Percentiles rank a stretch among this genome's conserved stretches.
Conservation (phyloP, 805 yeast species). For the Priceomyces haplophilus region DNA sequence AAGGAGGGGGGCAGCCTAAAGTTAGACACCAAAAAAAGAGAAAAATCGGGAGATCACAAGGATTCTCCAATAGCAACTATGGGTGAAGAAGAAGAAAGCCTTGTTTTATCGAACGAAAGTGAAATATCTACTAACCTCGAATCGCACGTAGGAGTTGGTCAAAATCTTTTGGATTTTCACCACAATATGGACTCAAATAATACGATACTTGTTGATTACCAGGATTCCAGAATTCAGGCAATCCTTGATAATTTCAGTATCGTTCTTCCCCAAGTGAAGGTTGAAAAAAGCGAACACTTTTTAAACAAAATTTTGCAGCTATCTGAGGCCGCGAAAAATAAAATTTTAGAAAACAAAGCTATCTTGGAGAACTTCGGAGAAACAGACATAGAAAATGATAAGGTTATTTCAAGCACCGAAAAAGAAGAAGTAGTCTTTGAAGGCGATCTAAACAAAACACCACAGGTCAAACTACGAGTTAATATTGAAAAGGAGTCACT, state of each 20-base stretch:
- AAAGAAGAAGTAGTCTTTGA: too few species aligned
- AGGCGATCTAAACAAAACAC: too few species aligned
- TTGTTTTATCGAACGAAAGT: background rate
- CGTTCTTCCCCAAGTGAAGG: background rate
- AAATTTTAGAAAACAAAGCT: background rate
- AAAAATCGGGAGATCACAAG: too few species aligned
- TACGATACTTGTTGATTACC: background rate
- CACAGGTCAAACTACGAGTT: too few species aligned
- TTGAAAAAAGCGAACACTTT: background rate
- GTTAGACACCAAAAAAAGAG: background rate
- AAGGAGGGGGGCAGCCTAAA: constrained; percentile 3
- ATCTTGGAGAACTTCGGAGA: background rate
- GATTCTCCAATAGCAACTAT: too few species aligned
- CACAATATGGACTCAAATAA: too few species aligned
- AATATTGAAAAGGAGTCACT: too few species aligned
- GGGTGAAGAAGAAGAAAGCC: background rate
- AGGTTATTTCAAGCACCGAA: too few species aligned
- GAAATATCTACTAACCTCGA: background rate
- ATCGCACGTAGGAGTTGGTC: too few species aligned
- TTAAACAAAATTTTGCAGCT: background rate
- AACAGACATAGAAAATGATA: too few species aligned
- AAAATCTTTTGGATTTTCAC: too few species aligned
- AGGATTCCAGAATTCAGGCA: background rate
- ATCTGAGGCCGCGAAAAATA: background rate
- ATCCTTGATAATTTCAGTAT: background rate